Percentiles rank a stretch among this genome's conserved stretches.
phyloP scores from a whole-genome alignment of 208 protist genomes.

The Crithidia expoeki region DNA sequence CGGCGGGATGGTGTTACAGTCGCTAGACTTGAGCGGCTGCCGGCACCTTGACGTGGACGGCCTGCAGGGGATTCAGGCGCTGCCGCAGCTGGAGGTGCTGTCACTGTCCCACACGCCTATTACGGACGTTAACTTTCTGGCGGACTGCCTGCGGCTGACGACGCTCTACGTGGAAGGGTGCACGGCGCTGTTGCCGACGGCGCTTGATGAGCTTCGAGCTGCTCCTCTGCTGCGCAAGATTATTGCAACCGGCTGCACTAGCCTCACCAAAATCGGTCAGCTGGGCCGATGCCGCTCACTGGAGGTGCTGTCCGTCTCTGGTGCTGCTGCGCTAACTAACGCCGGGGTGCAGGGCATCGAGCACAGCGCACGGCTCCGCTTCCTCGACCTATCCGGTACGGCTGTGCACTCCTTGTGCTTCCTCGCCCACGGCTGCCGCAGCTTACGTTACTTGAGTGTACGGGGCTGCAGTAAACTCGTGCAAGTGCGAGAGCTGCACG shows the following conservation, averaged over 20 bases:
- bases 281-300: conserved; percentile 41
- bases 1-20: conserved; percentile 35
- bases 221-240: conserved; percentile 40
- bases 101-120: conserved; percentile 54
- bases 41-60: conserved; percentile 60
- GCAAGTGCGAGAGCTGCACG: conserved; percentile 29
- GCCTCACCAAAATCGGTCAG: conserved; percentile 30
- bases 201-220: conserved; percentile 40
- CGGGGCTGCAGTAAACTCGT: conserved; percentile 33
- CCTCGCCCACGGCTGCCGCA: conserved; percentile 34
- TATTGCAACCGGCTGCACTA: conserved; percentile 41
- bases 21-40: conserved; percentile 63
- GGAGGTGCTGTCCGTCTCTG: conserved; percentile 41
- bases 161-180: conserved; percentile 61
- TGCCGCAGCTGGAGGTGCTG: conserved; percentile 54
- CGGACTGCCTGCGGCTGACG: conserved; percentile 36
- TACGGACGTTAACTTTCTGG: conserved; percentile 49
- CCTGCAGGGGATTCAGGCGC: conserved; percentile 54
- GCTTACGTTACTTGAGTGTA: conserved; percentile 41
- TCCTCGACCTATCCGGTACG: conserved; percentile 51
- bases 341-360: conserved; percentile 46
- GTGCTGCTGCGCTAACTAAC: conserved; percentile 29
- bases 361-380: conserved; percentile 32
- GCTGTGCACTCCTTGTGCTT: conserved; percentile 38
- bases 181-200: conserved; percentile 35